These are phyloP conservation scores for Yamadazyma diddensiae DNA, from an alignment of 1,139 yeast genomes.

Conservation along the genomic window DNA sequence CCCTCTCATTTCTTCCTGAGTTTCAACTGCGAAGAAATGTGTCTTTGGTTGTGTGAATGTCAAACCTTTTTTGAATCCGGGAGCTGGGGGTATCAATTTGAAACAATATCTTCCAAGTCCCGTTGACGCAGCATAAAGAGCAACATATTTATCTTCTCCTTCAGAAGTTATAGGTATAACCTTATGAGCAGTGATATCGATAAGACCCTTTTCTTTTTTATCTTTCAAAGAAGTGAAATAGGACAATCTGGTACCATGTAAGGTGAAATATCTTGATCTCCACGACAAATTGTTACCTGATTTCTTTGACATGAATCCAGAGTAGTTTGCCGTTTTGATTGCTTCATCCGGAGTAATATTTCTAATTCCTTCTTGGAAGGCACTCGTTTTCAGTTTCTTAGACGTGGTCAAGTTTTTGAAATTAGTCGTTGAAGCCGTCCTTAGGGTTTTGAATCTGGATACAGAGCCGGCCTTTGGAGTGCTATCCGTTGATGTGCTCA, in stretches of 20 bases:
- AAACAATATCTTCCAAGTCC: constrained; percentile 92
- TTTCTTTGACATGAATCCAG: constrained; percentile 96
- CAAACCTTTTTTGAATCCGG: constrained; percentile 91
- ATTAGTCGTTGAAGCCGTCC: constrained; percentile 45
- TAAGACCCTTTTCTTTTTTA: constrained; percentile 82
- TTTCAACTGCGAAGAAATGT: constrained; percentile 93
- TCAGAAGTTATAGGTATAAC: constrained; percentile 60
- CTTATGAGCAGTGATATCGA: constrained; percentile 92
- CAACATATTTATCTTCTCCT: constrained; percentile 69
- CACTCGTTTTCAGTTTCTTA: constrained; percentile 73
- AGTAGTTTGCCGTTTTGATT: constrained; percentile 66
- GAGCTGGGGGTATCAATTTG: constrained; percentile 94
- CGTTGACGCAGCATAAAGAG: constrained; percentile 87
- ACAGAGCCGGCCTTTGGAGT: constrained; percentile 15
- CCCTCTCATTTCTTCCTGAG: constrained; percentile 84
- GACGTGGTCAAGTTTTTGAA: constrained; percentile 41
- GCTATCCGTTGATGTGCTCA: constrained; percentile 7
- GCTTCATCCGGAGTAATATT: constrained; percentile 76
- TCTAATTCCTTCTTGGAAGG: constrained; percentile 90
- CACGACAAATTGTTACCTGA: constrained; percentile 83
- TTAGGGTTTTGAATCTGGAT: constrained; percentile 38
- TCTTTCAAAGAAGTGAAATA: constrained; percentile 83
- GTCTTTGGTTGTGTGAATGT: constrained; percentile 96
- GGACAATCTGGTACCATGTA: constrained; percentile 90
- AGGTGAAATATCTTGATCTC: constrained; percentile 85